A percentile compares a stretch with the other conserved stretches of the same genome.
Evolutionary conservation across 345 rosid genomes (phyloP).

Genomic region (Gossypium sturtianum): DNA sequence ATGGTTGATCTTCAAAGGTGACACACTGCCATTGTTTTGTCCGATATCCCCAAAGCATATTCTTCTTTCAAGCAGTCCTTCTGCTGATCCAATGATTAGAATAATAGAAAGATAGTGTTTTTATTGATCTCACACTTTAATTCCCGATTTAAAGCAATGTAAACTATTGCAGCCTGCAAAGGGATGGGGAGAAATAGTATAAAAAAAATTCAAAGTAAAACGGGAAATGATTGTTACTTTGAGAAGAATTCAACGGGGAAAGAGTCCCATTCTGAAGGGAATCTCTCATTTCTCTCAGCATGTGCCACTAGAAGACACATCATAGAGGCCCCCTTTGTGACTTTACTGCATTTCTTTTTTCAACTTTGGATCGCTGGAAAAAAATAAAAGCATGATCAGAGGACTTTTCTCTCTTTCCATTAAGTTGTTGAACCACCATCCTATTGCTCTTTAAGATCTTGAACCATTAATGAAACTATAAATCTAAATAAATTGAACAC

Average conservation of each 20-base stretch:
- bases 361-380: constrained; percentile 9
- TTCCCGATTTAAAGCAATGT: too few species aligned
- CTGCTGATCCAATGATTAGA: not conserved
- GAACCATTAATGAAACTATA: too few species aligned
- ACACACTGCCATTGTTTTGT: too few species aligned
- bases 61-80: not conserved
- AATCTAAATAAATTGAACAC: not conserved
- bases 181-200: not conserved
- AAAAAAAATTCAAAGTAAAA: not conserved
- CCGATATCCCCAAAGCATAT: too few species aligned
- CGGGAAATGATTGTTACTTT: not conserved
- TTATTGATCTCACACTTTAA: too few species aligned
- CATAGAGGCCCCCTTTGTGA: not conserved
- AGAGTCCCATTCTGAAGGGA: constrained; percentile 10
- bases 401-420: not conserved
- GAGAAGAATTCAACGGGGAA: not conserved
- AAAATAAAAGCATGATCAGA: not conserved
- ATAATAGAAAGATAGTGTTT: not conserved
- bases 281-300: constrained; percentile 3
- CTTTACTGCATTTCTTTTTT: not conserved
- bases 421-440: not conserved
- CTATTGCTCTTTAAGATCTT: not conserved
- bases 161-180: not conserved
- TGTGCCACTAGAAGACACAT: not conserved
- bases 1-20: too few species aligned